A percentile compares a stretch with the other conserved stretches of the same genome.
These are phyloP conservation scores for Malassezia obtusa DNA, from an alignment of 1,284 basidiomycete genomes.

Conservation along the genomic window DNA sequence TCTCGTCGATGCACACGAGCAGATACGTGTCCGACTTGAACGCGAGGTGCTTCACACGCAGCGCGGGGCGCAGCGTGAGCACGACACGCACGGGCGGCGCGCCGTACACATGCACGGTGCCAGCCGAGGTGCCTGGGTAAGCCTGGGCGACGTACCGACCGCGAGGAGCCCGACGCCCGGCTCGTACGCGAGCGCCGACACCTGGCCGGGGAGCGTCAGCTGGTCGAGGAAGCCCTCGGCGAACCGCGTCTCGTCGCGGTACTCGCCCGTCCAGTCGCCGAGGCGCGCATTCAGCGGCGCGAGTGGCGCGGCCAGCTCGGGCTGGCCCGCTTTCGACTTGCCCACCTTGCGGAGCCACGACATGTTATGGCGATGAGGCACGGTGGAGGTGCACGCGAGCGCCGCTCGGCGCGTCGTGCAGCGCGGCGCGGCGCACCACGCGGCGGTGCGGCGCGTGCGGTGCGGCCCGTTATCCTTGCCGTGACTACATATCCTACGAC, in stretches of 20 bases:
- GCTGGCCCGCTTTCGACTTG: neutral
- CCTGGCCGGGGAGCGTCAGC: constrained; percentile 43
- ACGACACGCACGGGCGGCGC: constrained; percentile 57
- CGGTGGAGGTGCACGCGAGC: neutral
- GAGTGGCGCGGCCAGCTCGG: neutral
- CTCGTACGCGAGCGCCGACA: constrained; percentile 44
- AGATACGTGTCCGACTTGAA: constrained; percentile 58
- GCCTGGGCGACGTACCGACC: constrained; percentile 35
- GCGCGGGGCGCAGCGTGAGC: constrained; percentile 54
- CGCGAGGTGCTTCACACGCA: constrained; percentile 57
- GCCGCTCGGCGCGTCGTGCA: neutral
- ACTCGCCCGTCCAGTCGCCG: constrained; percentile 12
- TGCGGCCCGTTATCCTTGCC: neutral
- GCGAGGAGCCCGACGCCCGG: constrained; percentile 57
- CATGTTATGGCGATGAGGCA: constrained; percentile 2
- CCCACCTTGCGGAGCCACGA: constrained; percentile 15
- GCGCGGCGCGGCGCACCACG: neutral
- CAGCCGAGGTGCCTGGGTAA: constrained; percentile 53
- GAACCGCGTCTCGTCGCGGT: constrained; percentile 21
- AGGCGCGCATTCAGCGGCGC: constrained; percentile 10
- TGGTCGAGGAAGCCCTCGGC: constrained; percentile 35
- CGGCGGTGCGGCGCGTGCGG: no score
- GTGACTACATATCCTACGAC: neutral
- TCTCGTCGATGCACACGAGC: constrained; percentile 60
- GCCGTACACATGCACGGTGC: constrained; percentile 59